Conservation (phyloP, 306 rosid species). For the Vigna nakashimae region DNA sequence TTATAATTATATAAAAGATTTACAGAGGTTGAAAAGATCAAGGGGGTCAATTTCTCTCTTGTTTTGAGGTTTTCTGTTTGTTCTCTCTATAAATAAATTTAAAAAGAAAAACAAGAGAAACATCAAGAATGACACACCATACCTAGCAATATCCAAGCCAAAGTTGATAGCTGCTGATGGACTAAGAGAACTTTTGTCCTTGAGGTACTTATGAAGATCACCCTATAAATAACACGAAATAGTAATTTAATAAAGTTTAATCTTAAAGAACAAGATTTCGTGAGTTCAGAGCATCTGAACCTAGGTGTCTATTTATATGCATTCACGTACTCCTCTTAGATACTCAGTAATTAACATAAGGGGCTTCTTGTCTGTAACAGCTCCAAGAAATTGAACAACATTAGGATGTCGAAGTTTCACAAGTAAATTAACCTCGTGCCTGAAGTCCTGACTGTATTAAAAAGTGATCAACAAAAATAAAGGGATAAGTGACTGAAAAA, state of each 20-base stretch:
- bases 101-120: background rate
- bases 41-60: background rate
- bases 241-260: slow-evolving; percentile 32
- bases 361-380: slow-evolving; percentile 90
- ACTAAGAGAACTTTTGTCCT: slow-evolving; percentile 81
- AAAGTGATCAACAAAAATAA: slow-evolving; percentile 14
- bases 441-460: slow-evolving; percentile 80
- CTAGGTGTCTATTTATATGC: slow-evolving; percentile 32
- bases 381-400: slow-evolving; percentile 96
- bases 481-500: slow-evolving; percentile 35
- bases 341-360: slow-evolving; percentile 90
- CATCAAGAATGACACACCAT: slow-evolving; percentile 20
- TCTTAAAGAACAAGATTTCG: slow-evolving; percentile 34
- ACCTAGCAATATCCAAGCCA: slow-evolving; percentile 92
- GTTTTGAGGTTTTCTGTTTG: slow-evolving; percentile 15
- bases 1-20: slow-evolving; percentile 6
- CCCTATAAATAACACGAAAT: slow-evolving; percentile 61
- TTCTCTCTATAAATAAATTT: slow-evolving; percentile 1
- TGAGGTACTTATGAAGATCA: slow-evolving; percentile 91
- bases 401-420: slow-evolving; percentile 98
- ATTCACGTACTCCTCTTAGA: slow-evolving; percentile 79
- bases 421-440: slow-evolving; percentile 90
- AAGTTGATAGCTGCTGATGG: slow-evolving; percentile 76
- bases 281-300: slow-evolving; percentile 24
- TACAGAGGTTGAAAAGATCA: background rate